These are phyloP conservation scores for Aspergillus aculeatinus DNA, from an alignment of 2,329 filamentous ascomycete species.

Conservation along the genomic window DNA sequence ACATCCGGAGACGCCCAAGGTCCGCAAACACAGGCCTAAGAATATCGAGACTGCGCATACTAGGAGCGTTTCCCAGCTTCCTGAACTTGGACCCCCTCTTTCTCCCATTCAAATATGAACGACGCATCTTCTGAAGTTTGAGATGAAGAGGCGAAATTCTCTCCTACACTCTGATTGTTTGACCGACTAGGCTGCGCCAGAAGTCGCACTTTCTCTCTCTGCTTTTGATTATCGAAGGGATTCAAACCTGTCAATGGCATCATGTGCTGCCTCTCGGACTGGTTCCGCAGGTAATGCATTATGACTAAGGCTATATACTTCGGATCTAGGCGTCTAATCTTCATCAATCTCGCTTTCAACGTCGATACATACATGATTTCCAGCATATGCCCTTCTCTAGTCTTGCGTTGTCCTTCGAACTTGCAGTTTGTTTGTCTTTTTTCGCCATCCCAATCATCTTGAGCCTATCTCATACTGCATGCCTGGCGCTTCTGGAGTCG, in stretches of 20 bases:
- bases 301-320: constrained; percentile 12
- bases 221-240: neutral
- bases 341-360: neutral
- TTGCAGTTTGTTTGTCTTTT: neutral
- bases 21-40: constrained; percentile 32
- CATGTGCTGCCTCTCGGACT: constrained; percentile 17
- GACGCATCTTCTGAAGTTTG: neutral
- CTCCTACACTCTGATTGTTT: neutral
- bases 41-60: constrained; percentile 37
- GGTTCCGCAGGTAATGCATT: constrained; percentile 19
- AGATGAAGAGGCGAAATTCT: neutral
- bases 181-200: constrained; percentile 18
- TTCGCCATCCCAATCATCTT: constrained; percentile 2
- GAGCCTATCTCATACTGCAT: constrained; percentile 24
- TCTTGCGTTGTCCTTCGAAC: constrained; percentile 3
- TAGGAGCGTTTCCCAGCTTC: constrained; percentile 44
- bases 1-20: constrained; percentile 32
- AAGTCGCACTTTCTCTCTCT: constrained; percentile 3
- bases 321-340: neutral
- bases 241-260: neutral
- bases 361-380: neutral
- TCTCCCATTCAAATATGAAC: constrained; percentile 49
- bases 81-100: constrained; percentile 49
- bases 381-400: neutral
- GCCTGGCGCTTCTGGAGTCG: constrained; percentile 27